Evolutionary conservation across 495 filamentous ascomycete genomes (phyloP).

Genomic region (Talaromyces nanjingensis): DNA sequence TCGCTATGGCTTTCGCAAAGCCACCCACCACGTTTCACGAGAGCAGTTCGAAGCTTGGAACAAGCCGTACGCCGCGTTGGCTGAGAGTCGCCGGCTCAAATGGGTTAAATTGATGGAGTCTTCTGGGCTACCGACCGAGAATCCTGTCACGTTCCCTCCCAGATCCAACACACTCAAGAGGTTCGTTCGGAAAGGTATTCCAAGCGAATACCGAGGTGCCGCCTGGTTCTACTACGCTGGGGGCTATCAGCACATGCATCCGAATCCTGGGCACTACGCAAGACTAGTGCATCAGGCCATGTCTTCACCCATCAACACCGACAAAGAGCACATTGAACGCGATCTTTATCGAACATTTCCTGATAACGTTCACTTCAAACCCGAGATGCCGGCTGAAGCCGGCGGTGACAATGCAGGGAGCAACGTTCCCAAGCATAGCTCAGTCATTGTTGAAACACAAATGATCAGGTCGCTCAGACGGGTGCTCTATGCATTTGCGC

Average conservation of each 20-base stretch:
- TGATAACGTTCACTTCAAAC: slow-evolving; percentile 88
- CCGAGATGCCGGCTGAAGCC: slow-evolving; percentile 40
- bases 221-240: slow-evolving; percentile 99
- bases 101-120: slow-evolving; percentile 75
- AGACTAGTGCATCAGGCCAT: slow-evolving; percentile 58
- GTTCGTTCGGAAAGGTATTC: slow-evolving; percentile 92
- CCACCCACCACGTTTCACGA: slow-evolving; percentile 67
- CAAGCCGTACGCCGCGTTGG: slow-evolving; percentile 56
- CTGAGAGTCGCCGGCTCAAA: slow-evolving; percentile 66
- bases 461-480: slow-evolving; percentile 76
- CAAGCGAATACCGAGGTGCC: slow-evolving; percentile 82
- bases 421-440: slow-evolving; percentile 23
- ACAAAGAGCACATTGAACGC: slow-evolving; percentile 88
- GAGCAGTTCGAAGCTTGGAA: slow-evolving; percentile 83
- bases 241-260: slow-evolving; percentile 66
- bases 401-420: slow-evolving; percentile 16
- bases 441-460: slow-evolving; percentile 55
- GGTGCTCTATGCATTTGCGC: slow-evolving; percentile 81
- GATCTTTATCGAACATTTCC: slow-evolving; percentile 95
- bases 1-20: slow-evolving; percentile 86
- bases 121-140: slow-evolving; percentile 61
- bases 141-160: slow-evolving; percentile 70
- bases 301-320: slow-evolving; percentile 54
- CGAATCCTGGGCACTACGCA: slow-evolving; percentile 68
- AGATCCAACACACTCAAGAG: slow-evolving; percentile 77